Conservation (phyloP, 306 rosid genomes). For the Cucumis cinereus region DNA sequence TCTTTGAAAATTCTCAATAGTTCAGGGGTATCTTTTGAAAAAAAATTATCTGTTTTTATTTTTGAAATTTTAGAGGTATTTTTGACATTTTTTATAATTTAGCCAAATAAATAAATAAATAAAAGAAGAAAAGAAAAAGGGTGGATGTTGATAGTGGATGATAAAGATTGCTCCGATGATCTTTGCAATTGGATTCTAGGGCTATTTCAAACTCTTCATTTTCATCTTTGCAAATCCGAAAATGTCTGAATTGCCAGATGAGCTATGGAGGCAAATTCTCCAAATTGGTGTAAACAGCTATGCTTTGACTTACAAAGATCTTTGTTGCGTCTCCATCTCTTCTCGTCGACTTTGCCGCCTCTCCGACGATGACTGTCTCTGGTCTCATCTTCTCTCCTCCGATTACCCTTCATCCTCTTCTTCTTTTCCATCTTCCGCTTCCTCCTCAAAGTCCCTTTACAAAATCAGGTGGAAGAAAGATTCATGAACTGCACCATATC, state of each 20-base stretch:
- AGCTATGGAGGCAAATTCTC: constrained; percentile 54
- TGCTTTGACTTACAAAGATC: constrained; percentile 39
- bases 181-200: background rate
- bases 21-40: too few species aligned
- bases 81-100: too few species aligned
- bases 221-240: background rate
- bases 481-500: background rate
- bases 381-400: constrained; percentile 49
- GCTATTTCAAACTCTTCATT: background rate
- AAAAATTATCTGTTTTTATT: too few species aligned
- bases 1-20: too few species aligned
- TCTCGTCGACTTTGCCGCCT: constrained; percentile 46
- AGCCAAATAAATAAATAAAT: too few species aligned
- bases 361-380: constrained; percentile 40
- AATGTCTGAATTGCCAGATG: constrained; percentile 38
- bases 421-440: background rate
- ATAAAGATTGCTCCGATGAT: too few species aligned
- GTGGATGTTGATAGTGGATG: too few species aligned
- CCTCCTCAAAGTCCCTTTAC: constrained; percentile 41
- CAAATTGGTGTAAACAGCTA: constrained; percentile 35
- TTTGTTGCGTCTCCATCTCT: constrained; percentile 57
- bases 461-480: constrained; percentile 20
- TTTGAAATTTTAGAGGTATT: too few species aligned
- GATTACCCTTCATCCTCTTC: constrained; percentile 24
- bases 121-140: too few species aligned